Evolutionary conservation across 108 stramenopile species (phyloP).

Genomic region (Nitzschia inconspicua): DNA sequence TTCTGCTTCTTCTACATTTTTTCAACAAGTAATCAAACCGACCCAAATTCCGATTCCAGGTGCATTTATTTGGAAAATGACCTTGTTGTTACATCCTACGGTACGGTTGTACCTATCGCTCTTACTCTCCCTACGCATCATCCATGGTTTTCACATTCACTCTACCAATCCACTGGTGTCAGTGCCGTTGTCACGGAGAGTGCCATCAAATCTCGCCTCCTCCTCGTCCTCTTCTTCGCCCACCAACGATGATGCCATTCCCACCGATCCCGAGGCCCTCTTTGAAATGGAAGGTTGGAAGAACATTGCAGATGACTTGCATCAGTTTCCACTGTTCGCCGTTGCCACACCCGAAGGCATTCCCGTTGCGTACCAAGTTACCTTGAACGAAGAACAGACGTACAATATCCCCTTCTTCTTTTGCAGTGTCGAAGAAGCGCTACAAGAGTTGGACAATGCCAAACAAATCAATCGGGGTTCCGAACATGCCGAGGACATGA

Average conservation of each 20-base stretch:
- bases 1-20: too few species aligned
- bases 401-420: slow-evolving; percentile 54
- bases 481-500: slow-evolving; percentile 3
- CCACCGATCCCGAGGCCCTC: slow-evolving; percentile 25
- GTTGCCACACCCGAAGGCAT: slow-evolving; percentile 55
- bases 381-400: background rate
- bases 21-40: too few species aligned
- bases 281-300: slow-evolving; percentile 54
- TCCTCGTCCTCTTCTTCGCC: background rate
- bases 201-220: too few species aligned
- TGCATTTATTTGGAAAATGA: too few species aligned
- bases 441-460: slow-evolving; percentile 44
- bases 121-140: too few species aligned
- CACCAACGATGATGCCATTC: background rate
- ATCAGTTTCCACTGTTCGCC: slow-evolving; percentile 48
- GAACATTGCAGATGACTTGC: slow-evolving; percentile 42
- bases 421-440: slow-evolving; percentile 53
- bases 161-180: too few species aligned
- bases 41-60: too few species aligned
- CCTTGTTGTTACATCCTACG: too few species aligned
- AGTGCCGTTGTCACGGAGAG: too few species aligned
- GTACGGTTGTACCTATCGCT: too few species aligned
- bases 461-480: slow-evolving; percentile 7
- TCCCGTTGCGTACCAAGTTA: slow-evolving; percentile 47
- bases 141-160: too few species aligned